Conservation (phyloP, 495 filamentous ascomycete species). For the Podospora didyma region DNA sequence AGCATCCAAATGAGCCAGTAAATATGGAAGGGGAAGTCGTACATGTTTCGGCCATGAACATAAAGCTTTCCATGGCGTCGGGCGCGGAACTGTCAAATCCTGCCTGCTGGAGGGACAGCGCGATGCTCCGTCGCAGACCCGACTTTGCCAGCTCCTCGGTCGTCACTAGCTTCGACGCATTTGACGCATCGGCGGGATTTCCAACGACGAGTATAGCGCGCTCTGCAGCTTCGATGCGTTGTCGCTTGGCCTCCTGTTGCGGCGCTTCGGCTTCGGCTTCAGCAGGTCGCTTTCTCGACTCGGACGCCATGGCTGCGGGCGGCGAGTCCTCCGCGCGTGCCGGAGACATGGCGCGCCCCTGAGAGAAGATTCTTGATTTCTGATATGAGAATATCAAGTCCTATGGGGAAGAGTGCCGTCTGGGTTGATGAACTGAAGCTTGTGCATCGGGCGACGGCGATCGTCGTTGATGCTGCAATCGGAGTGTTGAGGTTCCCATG, state of each 20-base stretch:
- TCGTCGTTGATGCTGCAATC: not conserved
- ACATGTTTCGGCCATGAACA: conserved; percentile 37
- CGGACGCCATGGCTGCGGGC: conserved; percentile 6
- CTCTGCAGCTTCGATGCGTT: conserved; percentile 11
- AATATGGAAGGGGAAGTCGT: not conserved
- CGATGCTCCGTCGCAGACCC: conserved; percentile 37
- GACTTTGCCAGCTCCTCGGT: conserved; percentile 31
- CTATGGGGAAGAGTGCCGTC: too few species aligned
- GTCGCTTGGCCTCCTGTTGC: conserved; percentile 26
- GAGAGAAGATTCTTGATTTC: too few species aligned
- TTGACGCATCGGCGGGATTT: not conserved
- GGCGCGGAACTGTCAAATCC: conserved; percentile 38
- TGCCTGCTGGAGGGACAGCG: conserved; percentile 33
- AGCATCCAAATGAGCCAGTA: not conserved
- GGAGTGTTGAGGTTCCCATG: not conserved
- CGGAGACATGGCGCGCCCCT: not conserved
- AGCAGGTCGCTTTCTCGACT: conserved; percentile 26
- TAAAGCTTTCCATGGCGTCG: conserved; percentile 43
- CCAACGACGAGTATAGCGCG: conserved; percentile 5
- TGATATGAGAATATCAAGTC: too few species aligned
- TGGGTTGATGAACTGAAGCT: not conserved
- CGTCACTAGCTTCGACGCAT: conserved; percentile 6
- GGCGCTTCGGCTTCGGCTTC: conserved; percentile 19
- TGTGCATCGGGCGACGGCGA: not conserved
- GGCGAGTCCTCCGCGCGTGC: conserved; percentile 10